phyloP scores from a whole-genome alignment of 2,329 filamentous ascomycete genomes.

The Xylaria sp. region DNA sequence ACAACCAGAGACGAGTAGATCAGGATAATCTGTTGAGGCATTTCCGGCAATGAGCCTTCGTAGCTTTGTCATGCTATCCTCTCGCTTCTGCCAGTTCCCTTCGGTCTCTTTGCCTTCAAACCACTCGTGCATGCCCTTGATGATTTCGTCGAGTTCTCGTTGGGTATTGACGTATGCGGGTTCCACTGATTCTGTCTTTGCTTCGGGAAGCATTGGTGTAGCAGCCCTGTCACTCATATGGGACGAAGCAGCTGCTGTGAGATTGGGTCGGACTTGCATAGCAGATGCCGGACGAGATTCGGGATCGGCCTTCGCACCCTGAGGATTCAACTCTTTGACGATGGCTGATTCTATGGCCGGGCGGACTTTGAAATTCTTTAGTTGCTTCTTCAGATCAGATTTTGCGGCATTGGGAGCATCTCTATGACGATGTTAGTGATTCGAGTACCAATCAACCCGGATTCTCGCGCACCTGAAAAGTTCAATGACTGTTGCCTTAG shows the following conservation, averaged over 20 bases:
- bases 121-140: slow-evolving; percentile 80
- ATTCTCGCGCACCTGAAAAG: slow-evolving; percentile 74
- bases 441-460: not conserved
- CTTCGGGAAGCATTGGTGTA: slow-evolving; percentile 74
- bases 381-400: slow-evolving; percentile 86
- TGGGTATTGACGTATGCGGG: slow-evolving; percentile 85
- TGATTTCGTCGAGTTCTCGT: slow-evolving; percentile 87
- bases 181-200: slow-evolving; percentile 76
- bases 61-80: slow-evolving; percentile 81
- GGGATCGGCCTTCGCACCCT: slow-evolving; percentile 52
- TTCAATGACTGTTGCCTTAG: slow-evolving; percentile 85
- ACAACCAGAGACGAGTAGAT: slow-evolving; percentile 75
- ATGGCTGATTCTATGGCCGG: slow-evolving; percentile 88
- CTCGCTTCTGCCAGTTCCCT: slow-evolving; percentile 88
- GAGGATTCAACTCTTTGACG: slow-evolving; percentile 75
- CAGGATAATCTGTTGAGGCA: slow-evolving; percentile 78
- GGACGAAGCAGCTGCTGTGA: slow-evolving; percentile 65
- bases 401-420: slow-evolving; percentile 85
- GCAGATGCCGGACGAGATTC: slow-evolving; percentile 57
- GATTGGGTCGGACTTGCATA: slow-evolving; percentile 51
- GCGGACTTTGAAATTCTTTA: slow-evolving; percentile 85
- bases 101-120: slow-evolving; percentile 93
- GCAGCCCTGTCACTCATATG: slow-evolving; percentile 62
- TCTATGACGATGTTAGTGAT: slow-evolving; percentile 55
- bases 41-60: slow-evolving; percentile 86